Conservation (phyloP, 805 yeast genomes). For the Brettanomyces bruxellensis region DNA sequence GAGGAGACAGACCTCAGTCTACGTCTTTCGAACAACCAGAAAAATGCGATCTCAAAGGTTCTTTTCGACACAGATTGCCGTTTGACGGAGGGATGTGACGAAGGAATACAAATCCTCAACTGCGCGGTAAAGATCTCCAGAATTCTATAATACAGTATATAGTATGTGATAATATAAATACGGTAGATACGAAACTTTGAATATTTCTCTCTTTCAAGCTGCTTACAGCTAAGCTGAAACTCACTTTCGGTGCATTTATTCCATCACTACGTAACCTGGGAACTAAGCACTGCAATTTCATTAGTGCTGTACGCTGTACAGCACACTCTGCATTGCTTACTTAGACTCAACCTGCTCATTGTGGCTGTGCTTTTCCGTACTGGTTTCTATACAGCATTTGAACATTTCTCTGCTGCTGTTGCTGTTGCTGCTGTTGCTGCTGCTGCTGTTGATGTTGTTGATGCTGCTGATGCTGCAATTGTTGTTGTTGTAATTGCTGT, state of each 20-base stretch:
- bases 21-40: slow-evolving; percentile 50
- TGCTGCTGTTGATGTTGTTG: slow-evolving; percentile 12
- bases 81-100: slow-evolving; percentile 81
- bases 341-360: not conserved
- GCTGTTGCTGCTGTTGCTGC: slow-evolving; percentile 6
- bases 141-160: slow-evolving; percentile 13
- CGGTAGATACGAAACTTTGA: not conserved
- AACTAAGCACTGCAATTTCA: not conserved
- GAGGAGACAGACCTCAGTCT: slow-evolving; percentile 26
- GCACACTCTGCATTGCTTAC: too few relatives aligned
- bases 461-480: slow-evolving; percentile 9
- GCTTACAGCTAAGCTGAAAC: not conserved
- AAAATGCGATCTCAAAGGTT: slow-evolving; percentile 53
- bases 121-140: slow-evolving; percentile 45
- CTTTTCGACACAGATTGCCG: slow-evolving; percentile 70
- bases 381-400: slow-evolving; percentile 2
- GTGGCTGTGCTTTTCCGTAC: slow-evolving; percentile 1
- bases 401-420: not conserved
- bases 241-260: not conserved
- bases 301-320: too few relatives aligned
- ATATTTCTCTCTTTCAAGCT: too few relatives aligned
- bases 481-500: slow-evolving; percentile 4
- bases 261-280: not conserved
- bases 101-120: slow-evolving; percentile 71
- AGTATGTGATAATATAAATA: not conserved